A percentile compares a stretch with the other conserved stretches of the same genome.
phyloP scores from a whole-genome alignment of 306 rosid species.

The Citrullus mucosospermus region DNA sequence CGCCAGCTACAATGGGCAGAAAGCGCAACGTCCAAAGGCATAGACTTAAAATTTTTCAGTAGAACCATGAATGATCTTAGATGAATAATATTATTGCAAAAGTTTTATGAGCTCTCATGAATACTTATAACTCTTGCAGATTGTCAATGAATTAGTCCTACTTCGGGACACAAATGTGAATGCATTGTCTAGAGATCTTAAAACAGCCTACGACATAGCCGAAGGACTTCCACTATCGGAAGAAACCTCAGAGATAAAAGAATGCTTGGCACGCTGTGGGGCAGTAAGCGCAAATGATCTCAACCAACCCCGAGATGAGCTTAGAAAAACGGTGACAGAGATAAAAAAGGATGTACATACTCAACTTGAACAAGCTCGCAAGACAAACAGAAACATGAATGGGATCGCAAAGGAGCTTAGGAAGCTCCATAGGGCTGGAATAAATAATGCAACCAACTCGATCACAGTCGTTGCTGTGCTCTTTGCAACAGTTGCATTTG shows the following conservation, averaged over 20 bases:
- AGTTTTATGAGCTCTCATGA: neutral
- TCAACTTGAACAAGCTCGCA: constrained; percentile 84
- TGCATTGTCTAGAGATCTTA: constrained; percentile 60
- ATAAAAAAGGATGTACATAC: constrained; percentile 59
- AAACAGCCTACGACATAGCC: constrained; percentile 76
- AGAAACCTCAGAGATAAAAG: constrained; percentile 42
- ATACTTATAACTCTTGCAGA: constrained; percentile 36
- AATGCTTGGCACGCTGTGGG: constrained; percentile 43
- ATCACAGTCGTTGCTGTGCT: constrained; percentile 84
- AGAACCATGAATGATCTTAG: neutral
- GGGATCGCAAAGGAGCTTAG: constrained; percentile 69
- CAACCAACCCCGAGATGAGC: constrained; percentile 76
- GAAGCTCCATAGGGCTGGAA: constrained; percentile 60
- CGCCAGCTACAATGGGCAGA: neutral
- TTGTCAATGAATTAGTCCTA: constrained; percentile 52
- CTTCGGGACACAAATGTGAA: constrained; percentile 60
- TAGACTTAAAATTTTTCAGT: neutral
- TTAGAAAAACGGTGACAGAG: constrained; percentile 57
- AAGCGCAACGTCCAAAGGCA: neutral
- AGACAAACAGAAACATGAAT: constrained; percentile 51
- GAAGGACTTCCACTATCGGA: constrained; percentile 68
- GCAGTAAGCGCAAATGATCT: constrained; percentile 61
- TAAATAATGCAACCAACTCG: constrained; percentile 75
- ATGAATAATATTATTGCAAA: neutral
- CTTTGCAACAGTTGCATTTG: constrained; percentile 76